Evolutionary conservation across 768 basidiomycete species (phyloP).

Genomic region (Trametes meyenii): DNA sequence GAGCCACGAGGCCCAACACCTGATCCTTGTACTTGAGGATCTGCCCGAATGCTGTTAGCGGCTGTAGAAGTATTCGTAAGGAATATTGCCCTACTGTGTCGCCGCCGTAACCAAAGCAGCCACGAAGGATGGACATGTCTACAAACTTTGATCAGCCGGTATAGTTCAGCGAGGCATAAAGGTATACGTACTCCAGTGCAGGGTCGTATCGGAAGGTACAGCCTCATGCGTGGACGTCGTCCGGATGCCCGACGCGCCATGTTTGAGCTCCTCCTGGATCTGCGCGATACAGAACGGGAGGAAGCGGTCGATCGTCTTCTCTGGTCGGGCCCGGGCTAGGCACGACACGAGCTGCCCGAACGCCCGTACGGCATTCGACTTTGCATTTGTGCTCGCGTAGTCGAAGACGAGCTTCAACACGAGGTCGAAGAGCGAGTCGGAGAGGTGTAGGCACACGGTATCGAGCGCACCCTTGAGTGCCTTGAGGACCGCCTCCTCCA

Average conservation of each 20-base stretch:
- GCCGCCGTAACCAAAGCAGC: slow-evolving; percentile 78
- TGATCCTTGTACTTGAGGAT: slow-evolving; percentile 69
- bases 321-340: slow-evolving; percentile 76
- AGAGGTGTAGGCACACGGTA: slow-evolving; percentile 79
- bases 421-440: slow-evolving; percentile 79
- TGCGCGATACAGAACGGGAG: slow-evolving; percentile 74
- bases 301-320: slow-evolving; percentile 78
- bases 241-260: slow-evolving; percentile 85
- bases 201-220: slow-evolving; percentile 81
- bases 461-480: slow-evolving; percentile 81
- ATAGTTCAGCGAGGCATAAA: neutral
- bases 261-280: slow-evolving; percentile 83
- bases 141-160: slow-evolving; percentile 13
- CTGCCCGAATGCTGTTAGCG: slow-evolving; percentile 40
- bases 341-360: slow-evolving; percentile 88
- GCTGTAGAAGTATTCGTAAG: no score
- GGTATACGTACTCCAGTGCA: slow-evolving; percentile 82
- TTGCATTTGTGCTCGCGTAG: slow-evolving; percentile 87
- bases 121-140: slow-evolving; percentile 84
- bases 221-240: slow-evolving; percentile 77
- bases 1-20: slow-evolving; percentile 60
- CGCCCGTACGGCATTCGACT: slow-evolving; percentile 88
- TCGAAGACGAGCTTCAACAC: slow-evolving; percentile 83
- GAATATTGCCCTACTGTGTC: slow-evolving; percentile 48
- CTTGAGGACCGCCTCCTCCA: slow-evolving; percentile 75